These are phyloP conservation scores for Aspergillus fumigatiaffinis DNA, from an alignment of 2,329 filamentous ascomycete genomes.

Conservation along the genomic window DNA sequence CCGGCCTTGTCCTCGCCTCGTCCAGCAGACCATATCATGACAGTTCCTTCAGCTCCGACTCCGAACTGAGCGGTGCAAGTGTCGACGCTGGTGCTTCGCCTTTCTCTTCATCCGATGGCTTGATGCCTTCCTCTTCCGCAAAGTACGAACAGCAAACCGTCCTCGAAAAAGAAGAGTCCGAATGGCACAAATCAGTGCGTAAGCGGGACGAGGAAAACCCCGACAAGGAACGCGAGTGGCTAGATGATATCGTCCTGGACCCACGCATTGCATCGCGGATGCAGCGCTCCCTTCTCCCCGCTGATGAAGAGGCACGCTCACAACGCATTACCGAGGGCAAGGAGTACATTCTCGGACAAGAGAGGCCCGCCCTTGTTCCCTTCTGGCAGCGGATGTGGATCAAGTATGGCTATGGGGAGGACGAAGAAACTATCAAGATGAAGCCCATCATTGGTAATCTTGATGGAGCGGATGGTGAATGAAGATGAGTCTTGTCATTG, in stretches of 20 bases:
- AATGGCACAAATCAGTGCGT: conserved; percentile 80
- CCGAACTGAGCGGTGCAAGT: conserved; percentile 13
- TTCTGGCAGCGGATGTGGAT: conserved; percentile 40
- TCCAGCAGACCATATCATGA: conserved; percentile 39
- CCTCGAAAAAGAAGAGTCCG: conserved; percentile 67
- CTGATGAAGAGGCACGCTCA: conserved; percentile 67
- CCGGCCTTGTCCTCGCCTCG: conserved; percentile 69
- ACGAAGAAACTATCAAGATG: conserved; percentile 34
- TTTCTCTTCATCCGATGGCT: conserved; percentile 40
- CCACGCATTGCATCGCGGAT: conserved; percentile 71
- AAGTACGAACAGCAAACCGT: conserved; percentile 61
- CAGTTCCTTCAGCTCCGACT: conserved; percentile 16
- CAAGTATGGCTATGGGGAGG: conserved; percentile 39
- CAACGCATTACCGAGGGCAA: conserved; percentile 59
- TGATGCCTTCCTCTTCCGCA: conserved; percentile 26
- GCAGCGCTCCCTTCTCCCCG: conserved; percentile 68
- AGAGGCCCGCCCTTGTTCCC: conserved; percentile 31
- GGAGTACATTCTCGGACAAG: conserved; percentile 66
- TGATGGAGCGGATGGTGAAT: conserved; percentile 29
- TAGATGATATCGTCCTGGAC: conserved; percentile 71
- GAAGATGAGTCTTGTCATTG: not conserved
- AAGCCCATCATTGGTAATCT: conserved; percentile 41
- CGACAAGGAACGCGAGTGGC: conserved; percentile 68
- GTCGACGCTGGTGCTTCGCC: conserved; percentile 16
- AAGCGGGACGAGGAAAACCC: conserved; percentile 49